Conservation (phyloP, 116 monocot genomes). For the Posidonia oceanica region DNA sequence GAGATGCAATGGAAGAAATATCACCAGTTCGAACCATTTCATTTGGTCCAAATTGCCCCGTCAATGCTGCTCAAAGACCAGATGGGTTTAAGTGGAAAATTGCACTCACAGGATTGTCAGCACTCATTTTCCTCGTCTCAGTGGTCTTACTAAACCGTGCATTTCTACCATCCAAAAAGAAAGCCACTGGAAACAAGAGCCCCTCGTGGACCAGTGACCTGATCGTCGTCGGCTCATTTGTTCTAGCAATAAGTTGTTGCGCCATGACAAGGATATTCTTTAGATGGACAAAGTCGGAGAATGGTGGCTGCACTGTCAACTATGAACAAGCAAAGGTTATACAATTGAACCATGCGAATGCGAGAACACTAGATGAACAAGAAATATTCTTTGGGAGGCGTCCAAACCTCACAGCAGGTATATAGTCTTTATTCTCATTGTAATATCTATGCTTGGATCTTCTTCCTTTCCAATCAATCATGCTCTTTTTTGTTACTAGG, state of each 20-base stretch:
- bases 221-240: slow-evolving; percentile 33
- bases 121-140: slow-evolving; percentile 28
- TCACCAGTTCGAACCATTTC: slow-evolving; percentile 18
- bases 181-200: slow-evolving; percentile 12
- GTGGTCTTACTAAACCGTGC: slow-evolving; percentile 30
- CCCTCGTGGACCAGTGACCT: slow-evolving; percentile 58
- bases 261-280: slow-evolving; percentile 10
- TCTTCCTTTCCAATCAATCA: no score
- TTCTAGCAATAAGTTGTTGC: slow-evolving; percentile 22
- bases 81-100: slow-evolving; percentile 32
- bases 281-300: slow-evolving; percentile 12
- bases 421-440: background rate
- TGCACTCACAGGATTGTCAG: slow-evolving; percentile 25
- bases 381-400: slow-evolving; percentile 55
- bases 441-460: background rate
- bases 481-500: no score
- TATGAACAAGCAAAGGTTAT: slow-evolving; percentile 6
- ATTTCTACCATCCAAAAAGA: slow-evolving; percentile 22
- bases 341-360: background rate
- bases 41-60: slow-evolving; percentile 3
- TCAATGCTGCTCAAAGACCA: slow-evolving; percentile 5
- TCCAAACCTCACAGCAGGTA: slow-evolving; percentile 73
- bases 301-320: background rate
- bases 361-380: slow-evolving; percentile 5
- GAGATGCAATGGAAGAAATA: slow-evolving; percentile 20